Conservation (phyloP, 2,329 filamentous ascomycete genomes). For the Teratosphaeriaceae sp. region DNA sequence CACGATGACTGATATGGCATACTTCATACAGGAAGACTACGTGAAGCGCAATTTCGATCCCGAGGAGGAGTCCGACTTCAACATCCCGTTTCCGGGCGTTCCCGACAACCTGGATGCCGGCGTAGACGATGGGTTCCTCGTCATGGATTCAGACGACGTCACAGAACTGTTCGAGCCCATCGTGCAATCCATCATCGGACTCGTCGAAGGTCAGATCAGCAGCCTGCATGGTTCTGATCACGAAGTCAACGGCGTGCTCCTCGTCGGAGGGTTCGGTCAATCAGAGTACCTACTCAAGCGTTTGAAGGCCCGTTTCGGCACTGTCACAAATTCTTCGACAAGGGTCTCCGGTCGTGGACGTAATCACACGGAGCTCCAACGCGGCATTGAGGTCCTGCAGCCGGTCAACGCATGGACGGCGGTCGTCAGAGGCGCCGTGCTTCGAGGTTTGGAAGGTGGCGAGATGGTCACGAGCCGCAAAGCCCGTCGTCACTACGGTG, state of each 20-base stretch:
- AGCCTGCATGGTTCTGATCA: constrained; percentile 35
- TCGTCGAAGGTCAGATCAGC: constrained; percentile 45
- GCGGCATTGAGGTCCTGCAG: constrained; percentile 71
- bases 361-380: constrained; percentile 36
- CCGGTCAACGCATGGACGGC: constrained; percentile 77
- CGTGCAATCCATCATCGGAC: constrained; percentile 55
- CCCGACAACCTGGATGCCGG: constrained; percentile 69
- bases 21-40: too few relatives aligned
- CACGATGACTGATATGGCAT: too few relatives aligned
- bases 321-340: constrained; percentile 46
- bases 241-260: constrained; percentile 70
- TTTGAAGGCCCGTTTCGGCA: constrained; percentile 60
- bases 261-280: constrained; percentile 77
- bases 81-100: constrained; percentile 69
- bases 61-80: constrained; percentile 58
- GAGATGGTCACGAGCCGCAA: constrained; percentile 70
- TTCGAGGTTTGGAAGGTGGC: constrained; percentile 68
- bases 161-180: constrained; percentile 59
- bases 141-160: constrained; percentile 66
- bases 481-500: constrained; percentile 73
- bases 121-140: constrained; percentile 68
- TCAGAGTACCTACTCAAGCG: constrained; percentile 62
- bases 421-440: constrained; percentile 68
- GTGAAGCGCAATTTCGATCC: constrained; percentile 81
- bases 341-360: too few relatives aligned